Base-by-base conservation (phyloP, 1,284 basidiomycete species). In the Polyporus tsugae region DNA sequence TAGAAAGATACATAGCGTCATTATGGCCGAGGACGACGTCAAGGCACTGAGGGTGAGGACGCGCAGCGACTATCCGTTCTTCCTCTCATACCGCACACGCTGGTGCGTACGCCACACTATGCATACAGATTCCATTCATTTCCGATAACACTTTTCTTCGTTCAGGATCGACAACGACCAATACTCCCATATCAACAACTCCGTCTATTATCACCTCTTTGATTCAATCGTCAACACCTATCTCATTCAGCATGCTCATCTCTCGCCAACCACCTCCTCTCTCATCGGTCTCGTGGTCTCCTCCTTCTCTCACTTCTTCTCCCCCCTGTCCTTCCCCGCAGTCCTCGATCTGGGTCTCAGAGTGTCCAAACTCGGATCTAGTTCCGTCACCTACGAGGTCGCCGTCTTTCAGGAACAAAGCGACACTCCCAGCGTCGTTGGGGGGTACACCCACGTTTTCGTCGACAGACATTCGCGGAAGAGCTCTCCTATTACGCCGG, bases 391-490 rank as follows among this genome's bases (percentile, higher is more conserved):
- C 0, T 94, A 94, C 74, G 91, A 94, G 73, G 84, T 94, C 4
- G 92, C 89, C 0, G 88, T 94, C 19, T 94, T 94, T 73, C 81
- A 82, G 57, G 80, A 87, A 62, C 85, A 80, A 2, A 74, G 78
- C 49, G 81, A 86, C 25, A 44, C 70, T 5, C 86, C 87, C 0
- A 85, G 85, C 6, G 91, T 89, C 4, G 90, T 94, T 4, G 92
- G 91, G 3, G 91, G 91, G 3, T 93, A 93, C 68, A 93, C 91
- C 0, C 92, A 94, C 77, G 92, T 94, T n/a, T 94, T 93, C 74
- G 92, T 94, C 2, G 86, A 88, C 33, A 85, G 83, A 53, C 71
- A 75, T 65, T 84, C 83, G 49, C 80, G 92, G 55, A 89, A 86
- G 78, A 89, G 88, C 66, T 78, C 78, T 0, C 68, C 79, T 0